Evolutionary conservation across 768 basidiomycete genomes (phyloP).

Genomic region (Suillus variegatus): DNA sequence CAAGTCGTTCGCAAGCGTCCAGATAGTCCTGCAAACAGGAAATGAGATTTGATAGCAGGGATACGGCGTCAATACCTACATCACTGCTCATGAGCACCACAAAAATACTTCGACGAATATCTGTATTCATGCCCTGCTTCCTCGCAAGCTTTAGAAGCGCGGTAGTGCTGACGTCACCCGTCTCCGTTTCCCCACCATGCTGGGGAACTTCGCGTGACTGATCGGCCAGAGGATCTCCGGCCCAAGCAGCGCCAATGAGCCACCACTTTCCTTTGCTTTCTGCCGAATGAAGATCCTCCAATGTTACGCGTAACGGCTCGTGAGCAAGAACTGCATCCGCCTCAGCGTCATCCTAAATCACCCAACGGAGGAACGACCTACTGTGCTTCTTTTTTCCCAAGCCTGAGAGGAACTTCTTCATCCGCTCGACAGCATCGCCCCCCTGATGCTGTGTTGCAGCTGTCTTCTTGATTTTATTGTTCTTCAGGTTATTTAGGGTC

Average conservation of each 20-base stretch:
- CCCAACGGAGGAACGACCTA: constrained; percentile 25
- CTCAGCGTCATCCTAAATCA: not conserved
- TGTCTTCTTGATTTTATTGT: constrained; percentile 76
- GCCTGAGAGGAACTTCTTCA: constrained; percentile 85
- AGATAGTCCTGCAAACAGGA: constrained; percentile 75
- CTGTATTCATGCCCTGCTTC: constrained; percentile 98
- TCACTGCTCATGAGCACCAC: constrained; percentile 95
- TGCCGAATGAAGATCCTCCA: constrained; percentile 82
- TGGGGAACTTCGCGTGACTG: constrained; percentile 41
- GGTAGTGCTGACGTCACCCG: constrained; percentile 35
- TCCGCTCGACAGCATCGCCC: constrained; percentile 73
- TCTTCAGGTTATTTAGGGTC: constrained; percentile 88
- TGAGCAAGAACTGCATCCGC: constrained; percentile 65
- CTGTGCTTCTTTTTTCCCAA: constrained; percentile 78
- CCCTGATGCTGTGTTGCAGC: constrained; percentile 67
- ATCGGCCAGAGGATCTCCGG: constrained; percentile 87
- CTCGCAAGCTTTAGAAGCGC: constrained; percentile 77
- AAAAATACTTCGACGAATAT: constrained; percentile 88
- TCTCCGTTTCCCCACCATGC: constrained; percentile 23
- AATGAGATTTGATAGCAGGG: not conserved
- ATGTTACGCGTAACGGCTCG: constrained; percentile 83
- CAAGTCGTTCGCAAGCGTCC: constrained; percentile 92
- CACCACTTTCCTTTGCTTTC: constrained; percentile 97
- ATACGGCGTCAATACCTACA: constrained; percentile 45
- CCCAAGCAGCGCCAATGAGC: constrained; percentile 97